phyloP scores from a whole-genome alignment of 2,329 filamentous ascomycete genomes.

The Knufia petricola region DNA sequence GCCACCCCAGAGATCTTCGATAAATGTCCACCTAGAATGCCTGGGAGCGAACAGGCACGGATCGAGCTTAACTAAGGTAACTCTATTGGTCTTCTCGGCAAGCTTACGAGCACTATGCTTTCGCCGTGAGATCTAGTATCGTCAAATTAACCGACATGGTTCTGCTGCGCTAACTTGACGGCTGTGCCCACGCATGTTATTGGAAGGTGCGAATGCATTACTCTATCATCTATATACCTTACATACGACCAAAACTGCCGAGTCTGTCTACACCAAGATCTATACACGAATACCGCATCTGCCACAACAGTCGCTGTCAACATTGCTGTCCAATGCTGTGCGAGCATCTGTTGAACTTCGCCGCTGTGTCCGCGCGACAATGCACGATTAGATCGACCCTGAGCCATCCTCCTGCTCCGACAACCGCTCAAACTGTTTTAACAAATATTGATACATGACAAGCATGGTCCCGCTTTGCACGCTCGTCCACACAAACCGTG shows the following conservation, averaged over 20 bases:
- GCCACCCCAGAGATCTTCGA: conserved; percentile 6
- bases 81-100: neutral
- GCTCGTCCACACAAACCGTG: conserved; percentile 90
- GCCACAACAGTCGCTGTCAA: neutral
- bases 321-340: neutral
- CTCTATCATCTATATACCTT: neutral
- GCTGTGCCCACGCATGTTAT: too few species aligned
- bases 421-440: conserved; percentile 60
- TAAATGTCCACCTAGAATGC: neutral
- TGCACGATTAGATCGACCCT: conserved; percentile 13
- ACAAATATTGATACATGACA: conserved; percentile 81
- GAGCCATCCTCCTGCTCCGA: conserved; percentile 17
- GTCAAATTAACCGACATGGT: too few species aligned
- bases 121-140: too few species aligned
- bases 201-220: neutral
- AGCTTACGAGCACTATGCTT: too few species aligned
- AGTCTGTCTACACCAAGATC: neutral
- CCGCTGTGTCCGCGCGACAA: neutral
- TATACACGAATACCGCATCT: neutral
- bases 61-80: neutral
- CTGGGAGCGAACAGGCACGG: too few species aligned
- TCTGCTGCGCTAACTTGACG: too few species aligned
- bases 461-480: conserved; percentile 96
- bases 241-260: neutral
- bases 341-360: neutral